Percentiles rank a stretch among this genome's conserved stretches.
These are phyloP conservation scores for Camelina neglecta DNA, from an alignment of 345 rosid genomes.

Conservation along the genomic window DNA sequence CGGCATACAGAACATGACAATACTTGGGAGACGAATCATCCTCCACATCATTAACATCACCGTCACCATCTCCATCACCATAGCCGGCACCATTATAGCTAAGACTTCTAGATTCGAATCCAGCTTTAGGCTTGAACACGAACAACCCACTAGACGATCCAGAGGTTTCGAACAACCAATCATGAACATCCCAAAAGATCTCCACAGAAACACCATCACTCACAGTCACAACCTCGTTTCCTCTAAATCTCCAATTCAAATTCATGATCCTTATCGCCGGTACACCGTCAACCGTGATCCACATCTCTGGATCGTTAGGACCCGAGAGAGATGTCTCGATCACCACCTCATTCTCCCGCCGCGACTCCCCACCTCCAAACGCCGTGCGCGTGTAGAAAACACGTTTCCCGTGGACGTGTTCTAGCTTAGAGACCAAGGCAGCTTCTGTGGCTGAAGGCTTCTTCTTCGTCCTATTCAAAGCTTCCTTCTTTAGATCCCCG, in stretches of 20 bases:
- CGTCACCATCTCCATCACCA: constrained; percentile 29
- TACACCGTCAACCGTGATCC: constrained; percentile 66
- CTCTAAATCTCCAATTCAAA: constrained; percentile 76
- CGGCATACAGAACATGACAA: constrained; percentile 70
- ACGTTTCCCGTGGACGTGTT: constrained; percentile 63
- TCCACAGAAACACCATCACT: constrained; percentile 50
- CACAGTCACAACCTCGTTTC: constrained; percentile 64
- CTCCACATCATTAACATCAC: constrained; percentile 31
- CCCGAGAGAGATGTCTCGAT: constrained; percentile 63
- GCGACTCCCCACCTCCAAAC: constrained; percentile 38
- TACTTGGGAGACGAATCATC: constrained; percentile 43
- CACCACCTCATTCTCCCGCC: constrained; percentile 59
- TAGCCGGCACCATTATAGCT: constrained; percentile 27
- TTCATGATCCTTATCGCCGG: constrained; percentile 59
- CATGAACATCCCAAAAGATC: constrained; percentile 79
- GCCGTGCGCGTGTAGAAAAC: constrained; percentile 63
- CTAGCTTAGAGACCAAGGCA: constrained; percentile 70
- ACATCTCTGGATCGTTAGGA: constrained; percentile 71
- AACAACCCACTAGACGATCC: constrained; percentile 60
- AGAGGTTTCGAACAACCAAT: constrained; percentile 60
- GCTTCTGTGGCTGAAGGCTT: constrained; percentile 53
- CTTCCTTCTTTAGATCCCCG: constrained; percentile 64
- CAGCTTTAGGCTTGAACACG: constrained; percentile 53
- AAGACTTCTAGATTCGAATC: constrained; percentile 18
- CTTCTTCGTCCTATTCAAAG: constrained; percentile 62